phyloP scores from a whole-genome alignment of 352 stramenopile genomes.

The Phytophthora idaei region DNA sequence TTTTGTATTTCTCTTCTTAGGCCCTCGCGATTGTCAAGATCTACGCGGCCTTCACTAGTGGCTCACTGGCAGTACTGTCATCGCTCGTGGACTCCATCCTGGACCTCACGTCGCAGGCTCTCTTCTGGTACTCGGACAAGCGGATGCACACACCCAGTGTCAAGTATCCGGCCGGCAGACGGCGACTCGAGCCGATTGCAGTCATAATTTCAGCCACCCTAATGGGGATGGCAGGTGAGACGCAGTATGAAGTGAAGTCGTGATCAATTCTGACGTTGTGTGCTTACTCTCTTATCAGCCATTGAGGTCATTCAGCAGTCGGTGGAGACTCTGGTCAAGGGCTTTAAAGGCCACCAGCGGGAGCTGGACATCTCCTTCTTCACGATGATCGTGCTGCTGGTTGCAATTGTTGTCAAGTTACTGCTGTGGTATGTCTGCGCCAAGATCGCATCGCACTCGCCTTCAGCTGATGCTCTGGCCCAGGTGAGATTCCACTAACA shows the following conservation, averaged over 20 bases:
- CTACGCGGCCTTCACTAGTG: conserved; percentile 82
- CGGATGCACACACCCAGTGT: conserved; percentile 87
- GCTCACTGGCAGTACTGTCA: conserved; percentile 93
- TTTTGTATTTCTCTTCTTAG: conserved; percentile 17
- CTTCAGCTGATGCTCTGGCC: conserved; percentile 74
- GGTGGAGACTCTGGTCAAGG: conserved; percentile 79
- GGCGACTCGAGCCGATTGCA: conserved; percentile 93
- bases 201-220: conserved; percentile 96
- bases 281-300: conserved; percentile 35
- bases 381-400: conserved; percentile 69
- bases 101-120: conserved; percentile 93
- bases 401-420: conserved; percentile 85
- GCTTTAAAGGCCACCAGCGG: conserved; percentile 62
- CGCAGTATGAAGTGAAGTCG: not conserved
- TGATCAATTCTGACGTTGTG: conserved; percentile 8
- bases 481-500: conserved; percentile 42
- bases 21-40: conserved; percentile 69
- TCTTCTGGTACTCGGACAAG: conserved; percentile 96
- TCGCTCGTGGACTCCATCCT: conserved; percentile 94
- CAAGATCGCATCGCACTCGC: conserved; percentile 67
- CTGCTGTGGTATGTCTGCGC: conserved; percentile 81
- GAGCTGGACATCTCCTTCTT: conserved; percentile 72
- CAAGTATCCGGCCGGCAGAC: conserved; percentile 94
- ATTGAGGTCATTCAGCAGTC: conserved; percentile 96
- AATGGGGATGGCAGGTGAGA: conserved; percentile 94